Evolutionary conservation across 169 alveolate species (phyloP).

Genomic region (Cryptosporidium bovis): DNA sequence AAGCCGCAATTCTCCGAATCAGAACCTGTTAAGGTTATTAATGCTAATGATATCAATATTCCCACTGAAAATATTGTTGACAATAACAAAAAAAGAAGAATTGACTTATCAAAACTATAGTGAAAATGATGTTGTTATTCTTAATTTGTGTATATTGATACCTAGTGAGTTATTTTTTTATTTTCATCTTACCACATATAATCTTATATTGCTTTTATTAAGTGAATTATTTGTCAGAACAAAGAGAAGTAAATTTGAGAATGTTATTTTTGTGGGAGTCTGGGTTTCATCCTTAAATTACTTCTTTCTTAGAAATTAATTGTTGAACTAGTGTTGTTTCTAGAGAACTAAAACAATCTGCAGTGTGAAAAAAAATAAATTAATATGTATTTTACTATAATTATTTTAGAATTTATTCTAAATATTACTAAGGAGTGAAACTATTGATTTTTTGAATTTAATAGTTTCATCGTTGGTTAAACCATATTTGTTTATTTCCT

Average conservation of each 20-base stretch:
- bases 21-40: constrained; percentile 64
- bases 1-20: constrained; percentile 47
- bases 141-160: too few species aligned
- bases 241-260: too few species aligned
- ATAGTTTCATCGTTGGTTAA: constrained; percentile 22
- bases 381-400: too few species aligned
- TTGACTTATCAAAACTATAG: constrained; percentile 47
- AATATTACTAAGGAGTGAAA: neutral
- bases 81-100: constrained; percentile 62
- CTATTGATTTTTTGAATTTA: constrained; percentile 40
- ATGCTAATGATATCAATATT: neutral
- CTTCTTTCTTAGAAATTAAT: too few species aligned
- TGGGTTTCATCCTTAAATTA: too few species aligned
- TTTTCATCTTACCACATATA: too few species aligned
- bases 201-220: too few species aligned
- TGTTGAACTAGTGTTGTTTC: too few species aligned
- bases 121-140: too few species aligned
- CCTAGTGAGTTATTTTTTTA: too few species aligned
- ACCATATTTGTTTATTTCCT: constrained; percentile 20
- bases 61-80: constrained; percentile 22
- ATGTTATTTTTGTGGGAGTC: too few species aligned
- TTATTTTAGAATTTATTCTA: neutral
- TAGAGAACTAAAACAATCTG: neutral
- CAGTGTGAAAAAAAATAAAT: neutral
- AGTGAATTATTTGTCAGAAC: too few species aligned